Base-by-base conservation (phyloP, 2,329 filamentous ascomycete genomes). In the Penicillium brasilianum region DNA sequence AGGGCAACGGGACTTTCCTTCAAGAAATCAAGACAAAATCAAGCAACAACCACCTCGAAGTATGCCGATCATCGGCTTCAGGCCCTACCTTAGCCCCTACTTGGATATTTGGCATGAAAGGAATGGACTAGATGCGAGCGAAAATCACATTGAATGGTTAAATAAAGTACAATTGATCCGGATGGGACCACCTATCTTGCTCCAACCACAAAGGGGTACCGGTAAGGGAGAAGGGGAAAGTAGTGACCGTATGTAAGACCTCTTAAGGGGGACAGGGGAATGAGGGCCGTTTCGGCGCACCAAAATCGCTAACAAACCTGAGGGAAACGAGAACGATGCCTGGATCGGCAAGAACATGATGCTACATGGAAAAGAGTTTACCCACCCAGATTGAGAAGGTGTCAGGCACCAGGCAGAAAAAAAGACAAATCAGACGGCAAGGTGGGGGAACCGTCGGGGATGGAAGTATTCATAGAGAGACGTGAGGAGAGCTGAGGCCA, bases 121-220 rank as follows among this genome's bases (percentile, higher is more conserved):
- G 34, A 25, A n/a, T 14, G 22, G 30, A 28, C 36, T 22, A 28
- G 25, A 32, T 14, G 39, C n/a, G n/a, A 55, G 28, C 2, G 20
- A 34, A 14, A 25, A 20, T 51, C 34, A 37, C 20, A 51, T 51
- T 14, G 60, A 62, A 32, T 52, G 62, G 65, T 66, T 60, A 67
- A 70, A 58, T 73, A 73, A 58, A 74, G 62, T 74, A 74, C 71
- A 75, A 67, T 58, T 64, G 63, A 66, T 65, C 66, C 53, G 34
- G 54, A 66, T 61, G 66, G 70, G 72, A 65, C 56, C 63, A 61
- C 63, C 68, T 60, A 60, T 54, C 34, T 64, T 59, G 67, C 64
- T 63, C 63, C 63, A 68, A 69, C 58, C 59, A 66, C 36, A 55
- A 39, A 55, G 2, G 43, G 43, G 22, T 36, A 14, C 28, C 30